Base-by-base conservation (phyloP, 768 basidiomycete genomes). In the Mycena belliarum region DNA sequence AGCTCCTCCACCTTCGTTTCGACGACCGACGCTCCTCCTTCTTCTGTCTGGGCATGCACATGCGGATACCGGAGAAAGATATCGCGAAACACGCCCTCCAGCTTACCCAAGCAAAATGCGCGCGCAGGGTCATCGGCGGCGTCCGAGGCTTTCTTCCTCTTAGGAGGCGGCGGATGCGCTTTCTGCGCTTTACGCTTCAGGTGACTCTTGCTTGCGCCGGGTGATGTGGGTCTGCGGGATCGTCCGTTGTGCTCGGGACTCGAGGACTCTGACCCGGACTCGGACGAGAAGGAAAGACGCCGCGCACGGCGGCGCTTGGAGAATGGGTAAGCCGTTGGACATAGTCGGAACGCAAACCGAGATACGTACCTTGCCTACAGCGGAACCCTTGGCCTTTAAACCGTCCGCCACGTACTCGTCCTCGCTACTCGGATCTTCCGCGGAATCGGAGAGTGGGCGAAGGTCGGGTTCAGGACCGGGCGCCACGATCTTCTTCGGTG, bases 51-150 rank as follows among this genome's bases (percentile, higher is more conserved):
- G 41, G 57, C 61, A 57, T 70, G 75, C 41, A 79, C 72, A 70
- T 82, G 79, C 21, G 89, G 88, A 73, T 92, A 89, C 59, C 83
- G 80, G 61, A 84, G 64, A 70, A 89, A 93, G 21, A 93, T 83
- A 26, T 85, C 80, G 59, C 75, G 76, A 70, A 93, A 83, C 59
- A 92, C 73, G 46, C 89, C 87, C 64, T 85, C 82, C 64, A 93
- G 72, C 71, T 92, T 92, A 15, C 81, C 80, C 47, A 90, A 76
- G 70, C 92, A 94, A 63, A 92, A 93, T 68, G 86, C 91, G 60
- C 92, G 80, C 0, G 83, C 79, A 10, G 89, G 84, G 65, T 94
- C 64, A 4, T 21, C 53, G 10, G 25, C 9, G 12, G 50, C 35
- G 2, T 33, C 28, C 21, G 72, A 26, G 14, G 74, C 77, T 63